phyloP scores from a whole-genome alignment of 768 basidiomycete genomes.

The Xerocomellus intermedius region DNA sequence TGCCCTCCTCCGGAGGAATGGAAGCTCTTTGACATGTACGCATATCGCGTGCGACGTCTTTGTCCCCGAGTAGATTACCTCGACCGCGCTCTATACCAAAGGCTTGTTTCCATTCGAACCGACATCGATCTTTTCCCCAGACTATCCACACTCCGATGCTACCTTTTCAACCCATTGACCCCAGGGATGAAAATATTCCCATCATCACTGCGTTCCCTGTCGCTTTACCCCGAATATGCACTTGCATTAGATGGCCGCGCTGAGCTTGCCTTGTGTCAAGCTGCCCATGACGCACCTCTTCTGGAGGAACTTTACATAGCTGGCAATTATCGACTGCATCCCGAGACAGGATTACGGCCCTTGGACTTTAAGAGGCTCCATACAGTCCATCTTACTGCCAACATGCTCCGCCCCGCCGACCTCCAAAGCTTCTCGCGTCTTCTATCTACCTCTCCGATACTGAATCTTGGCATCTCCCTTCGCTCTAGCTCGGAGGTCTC shows the following conservation, averaged over 20 bases:
- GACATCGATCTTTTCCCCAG: constrained; percentile 12
- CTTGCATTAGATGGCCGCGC: constrained; percentile 11
- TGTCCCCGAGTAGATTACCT: constrained; percentile 1
- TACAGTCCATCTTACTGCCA: constrained; percentile 5
- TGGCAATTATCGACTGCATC: constrained; percentile 2
- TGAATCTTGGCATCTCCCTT: constrained; percentile 5
- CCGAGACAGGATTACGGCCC: neutral
- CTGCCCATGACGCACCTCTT: constrained; percentile 11
- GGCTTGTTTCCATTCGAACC: constrained; percentile 12
- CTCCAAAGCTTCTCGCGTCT: constrained; percentile 6
- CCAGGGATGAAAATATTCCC: constrained; percentile 15
- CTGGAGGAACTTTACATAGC: constrained; percentile 10
- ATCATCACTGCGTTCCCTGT: constrained; percentile 10
- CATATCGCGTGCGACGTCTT: constrained; percentile 15
- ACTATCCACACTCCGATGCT: constrained; percentile 8
- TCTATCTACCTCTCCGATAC: constrained; percentile 6
- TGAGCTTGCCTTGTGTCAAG: constrained; percentile 16
- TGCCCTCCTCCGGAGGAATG: constrained; percentile 16
- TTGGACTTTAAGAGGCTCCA: constrained; percentile 9
- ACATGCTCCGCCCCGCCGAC: constrained; percentile 5
- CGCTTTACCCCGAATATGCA: constrained; percentile 12
- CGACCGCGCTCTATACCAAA: constrained; percentile 18
- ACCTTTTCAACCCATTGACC: constrained; percentile 11
- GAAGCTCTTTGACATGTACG: constrained; percentile 15
- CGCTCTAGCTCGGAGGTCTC: constrained; percentile 1